Evolutionary conservation across 2,329 filamentous ascomycete species (phyloP).

Genomic region (Botryotinia calthae): DNA sequence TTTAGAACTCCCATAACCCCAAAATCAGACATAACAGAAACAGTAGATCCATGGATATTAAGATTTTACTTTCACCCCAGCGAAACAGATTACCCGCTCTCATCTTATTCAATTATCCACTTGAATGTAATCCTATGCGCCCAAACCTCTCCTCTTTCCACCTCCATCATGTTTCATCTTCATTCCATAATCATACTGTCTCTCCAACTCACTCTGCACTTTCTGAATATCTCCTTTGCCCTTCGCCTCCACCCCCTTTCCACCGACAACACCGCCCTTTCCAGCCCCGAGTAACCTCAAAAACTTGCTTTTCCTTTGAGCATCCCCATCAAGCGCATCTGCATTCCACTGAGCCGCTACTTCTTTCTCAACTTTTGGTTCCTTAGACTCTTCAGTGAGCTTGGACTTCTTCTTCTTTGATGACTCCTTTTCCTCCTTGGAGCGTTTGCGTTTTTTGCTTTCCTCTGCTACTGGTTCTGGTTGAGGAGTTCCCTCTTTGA

Average conservation of each 20-base stretch:
- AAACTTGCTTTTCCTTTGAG: conserved; percentile 39
- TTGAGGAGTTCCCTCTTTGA: conserved; percentile 16
- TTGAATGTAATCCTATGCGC: conserved; percentile 31
- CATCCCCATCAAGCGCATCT: conserved; percentile 34
- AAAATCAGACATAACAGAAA: not conserved
- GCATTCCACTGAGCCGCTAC: conserved; percentile 19
- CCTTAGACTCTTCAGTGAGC: conserved; percentile 1
- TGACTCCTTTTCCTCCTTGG: conserved; percentile 23
- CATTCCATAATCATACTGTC: conserved; percentile 41
- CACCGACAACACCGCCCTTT: conserved; percentile 23
- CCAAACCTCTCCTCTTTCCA: conserved; percentile 40
- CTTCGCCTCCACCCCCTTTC: conserved; percentile 17
- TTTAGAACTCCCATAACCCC: not conserved
- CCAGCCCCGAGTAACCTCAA: conserved; percentile 39
- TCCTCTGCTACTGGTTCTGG: not conserved
- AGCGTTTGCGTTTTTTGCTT: conserved; percentile 22
- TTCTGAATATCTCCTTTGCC: conserved; percentile 30
- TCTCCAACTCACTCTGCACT: conserved; percentile 40
- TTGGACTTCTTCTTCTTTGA: conserved; percentile 20
- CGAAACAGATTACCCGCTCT: not conserved
- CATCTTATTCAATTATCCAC: not conserved
- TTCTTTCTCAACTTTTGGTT: conserved; percentile 13
- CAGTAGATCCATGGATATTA: not conserved
- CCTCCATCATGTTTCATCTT: conserved; percentile 41
- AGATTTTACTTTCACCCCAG: not conserved